These are phyloP conservation scores for Kalanchoe fedtschenkoi DNA, from an alignment of 164 flowering plant species.

Conservation along the genomic window DNA sequence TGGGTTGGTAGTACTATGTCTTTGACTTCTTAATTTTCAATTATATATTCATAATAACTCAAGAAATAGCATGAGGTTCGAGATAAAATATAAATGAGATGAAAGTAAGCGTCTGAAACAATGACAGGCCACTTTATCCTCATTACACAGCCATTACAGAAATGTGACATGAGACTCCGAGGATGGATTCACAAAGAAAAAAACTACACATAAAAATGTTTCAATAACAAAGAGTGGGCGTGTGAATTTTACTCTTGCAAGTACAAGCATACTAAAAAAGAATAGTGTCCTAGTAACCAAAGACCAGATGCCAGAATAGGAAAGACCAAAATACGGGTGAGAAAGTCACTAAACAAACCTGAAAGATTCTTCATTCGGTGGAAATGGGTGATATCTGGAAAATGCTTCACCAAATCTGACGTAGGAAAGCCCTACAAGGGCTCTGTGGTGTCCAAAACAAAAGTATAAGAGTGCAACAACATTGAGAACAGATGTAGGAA, in stretches of 20 bases:
- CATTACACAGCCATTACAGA: not conserved
- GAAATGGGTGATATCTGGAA: constrained; percentile 47
- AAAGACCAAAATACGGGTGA: not conserved
- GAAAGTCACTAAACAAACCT: constrained; percentile 35
- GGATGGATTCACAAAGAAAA: not conserved
- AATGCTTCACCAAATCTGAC: constrained; percentile 93
- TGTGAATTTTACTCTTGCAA: not conserved
- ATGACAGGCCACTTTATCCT: not conserved
- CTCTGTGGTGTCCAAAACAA: constrained; percentile 28
- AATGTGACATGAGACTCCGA: not conserved
- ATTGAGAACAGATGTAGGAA: not conserved
- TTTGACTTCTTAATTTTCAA: too few species aligned
- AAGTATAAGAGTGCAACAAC: not conserved
- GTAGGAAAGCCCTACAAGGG: constrained; percentile 54
- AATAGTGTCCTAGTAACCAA: not conserved
- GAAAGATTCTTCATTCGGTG: constrained; percentile 59
- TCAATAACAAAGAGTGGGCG: not conserved
- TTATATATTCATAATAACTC: too few species aligned
- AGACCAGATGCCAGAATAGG: not conserved
- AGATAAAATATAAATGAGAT: too few species aligned
- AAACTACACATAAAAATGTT: not conserved
- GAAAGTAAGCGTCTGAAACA: not conserved
- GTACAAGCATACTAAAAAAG: not conserved
- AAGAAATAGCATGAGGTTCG: too few species aligned
- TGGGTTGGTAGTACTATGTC: too few species aligned